A percentile compares a stretch with the other conserved stretches of the same genome.
Conservation (phyloP, 108 stramenopile genomes). For the Hondaea fermentalgiana region DNA sequence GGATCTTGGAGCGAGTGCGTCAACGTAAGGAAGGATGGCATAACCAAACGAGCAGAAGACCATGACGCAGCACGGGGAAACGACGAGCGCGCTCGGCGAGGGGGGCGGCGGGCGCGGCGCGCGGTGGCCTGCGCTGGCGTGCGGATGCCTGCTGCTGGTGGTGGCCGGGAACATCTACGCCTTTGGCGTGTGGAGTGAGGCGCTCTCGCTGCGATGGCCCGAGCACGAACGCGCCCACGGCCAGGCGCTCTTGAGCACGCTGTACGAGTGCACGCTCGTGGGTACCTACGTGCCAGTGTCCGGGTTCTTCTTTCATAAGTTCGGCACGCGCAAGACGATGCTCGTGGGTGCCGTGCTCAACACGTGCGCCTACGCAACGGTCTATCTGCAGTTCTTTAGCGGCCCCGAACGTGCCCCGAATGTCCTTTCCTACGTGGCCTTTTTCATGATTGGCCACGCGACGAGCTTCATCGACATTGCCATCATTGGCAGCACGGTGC, state of each 20-base stretch:
- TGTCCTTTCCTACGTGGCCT: not conserved
- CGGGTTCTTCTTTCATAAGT: not conserved
- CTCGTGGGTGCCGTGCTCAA: not conserved
- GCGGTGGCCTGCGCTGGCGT: not conserved
- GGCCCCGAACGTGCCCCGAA: not conserved
- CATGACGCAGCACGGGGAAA: too few relatives aligned
- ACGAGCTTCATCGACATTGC: not conserved
- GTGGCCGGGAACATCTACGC: conserved; percentile 4
- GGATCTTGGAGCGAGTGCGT: too few relatives aligned
- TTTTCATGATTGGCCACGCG: conserved; percentile 2
- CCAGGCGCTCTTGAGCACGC: not conserved
- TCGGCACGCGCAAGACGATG: not conserved
- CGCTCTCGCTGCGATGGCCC: not conserved
- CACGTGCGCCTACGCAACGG: not conserved
- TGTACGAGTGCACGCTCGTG: not conserved
- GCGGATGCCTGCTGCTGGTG: not conserved
- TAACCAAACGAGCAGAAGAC: too few relatives aligned
- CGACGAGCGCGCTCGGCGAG: too few relatives aligned
- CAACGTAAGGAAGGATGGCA: too few relatives aligned
- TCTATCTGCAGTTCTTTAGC: not conserved
- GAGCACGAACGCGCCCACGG: not conserved
- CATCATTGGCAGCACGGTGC: not conserved
- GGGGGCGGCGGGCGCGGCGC: too few relatives aligned
- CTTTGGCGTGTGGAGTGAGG: conserved; percentile 5
- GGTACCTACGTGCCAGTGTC: not conserved